These are phyloP conservation scores for Penicillium corylophilum DNA, from an alignment of 2,329 filamentous ascomycete genomes.

Conservation along the genomic window DNA sequence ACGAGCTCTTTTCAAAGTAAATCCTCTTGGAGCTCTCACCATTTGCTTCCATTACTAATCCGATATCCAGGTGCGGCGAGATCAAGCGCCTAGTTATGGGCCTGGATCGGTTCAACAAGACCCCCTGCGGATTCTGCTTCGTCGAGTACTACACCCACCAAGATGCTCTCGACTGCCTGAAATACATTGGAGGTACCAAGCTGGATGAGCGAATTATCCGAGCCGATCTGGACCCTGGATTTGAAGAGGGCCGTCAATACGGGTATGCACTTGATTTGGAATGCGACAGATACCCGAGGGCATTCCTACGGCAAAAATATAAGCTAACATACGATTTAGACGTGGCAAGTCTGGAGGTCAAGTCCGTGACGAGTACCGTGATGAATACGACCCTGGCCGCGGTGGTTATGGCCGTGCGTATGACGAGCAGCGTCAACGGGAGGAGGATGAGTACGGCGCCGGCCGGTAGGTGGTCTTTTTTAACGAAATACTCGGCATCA, in stretches of 20 bases:
- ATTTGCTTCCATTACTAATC: conserved; percentile 3
- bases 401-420: conserved; percentile 83
- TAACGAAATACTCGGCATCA: conserved; percentile 11
- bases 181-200: conserved; percentile 97
- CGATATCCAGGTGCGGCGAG: conserved; percentile 67
- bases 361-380: conserved; percentile 94
- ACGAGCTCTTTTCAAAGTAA: conserved; percentile 89
- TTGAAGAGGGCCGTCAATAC: conserved; percentile 93
- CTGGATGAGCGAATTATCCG: conserved; percentile 95
- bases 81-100: conserved; percentile 99
- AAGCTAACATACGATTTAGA: conserved; percentile 29
- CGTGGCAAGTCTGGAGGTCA: conserved; percentile 94
- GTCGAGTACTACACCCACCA: conserved; percentile 99
- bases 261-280: conserved; percentile 51
- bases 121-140: conserved; percentile 98
- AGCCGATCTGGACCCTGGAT: conserved; percentile 92
- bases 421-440: conserved; percentile 58
- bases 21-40: conserved; percentile 9
- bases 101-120: conserved; percentile 94
- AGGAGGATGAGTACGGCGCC: conserved; percentile 60
- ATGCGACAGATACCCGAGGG: neutral
- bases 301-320: neutral
- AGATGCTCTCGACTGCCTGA: conserved; percentile 96
- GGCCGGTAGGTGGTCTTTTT: conserved; percentile 46
- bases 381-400: conserved; percentile 93